Conservation (phyloP, 306 rosid genomes). For the Trifolium repens region DNA sequence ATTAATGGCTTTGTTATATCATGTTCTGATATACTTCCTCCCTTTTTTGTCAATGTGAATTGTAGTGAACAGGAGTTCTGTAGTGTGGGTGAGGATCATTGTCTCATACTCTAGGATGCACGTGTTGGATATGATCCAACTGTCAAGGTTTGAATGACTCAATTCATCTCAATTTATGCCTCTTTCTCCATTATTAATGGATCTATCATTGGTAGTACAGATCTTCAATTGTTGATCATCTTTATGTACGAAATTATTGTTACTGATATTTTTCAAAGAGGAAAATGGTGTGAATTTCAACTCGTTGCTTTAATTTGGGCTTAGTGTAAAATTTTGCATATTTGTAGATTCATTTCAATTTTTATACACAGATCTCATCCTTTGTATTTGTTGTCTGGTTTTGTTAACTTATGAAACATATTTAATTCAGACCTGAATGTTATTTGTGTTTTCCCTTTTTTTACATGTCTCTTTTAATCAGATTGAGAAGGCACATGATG, state of each 20-base stretch:
- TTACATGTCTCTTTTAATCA: conserved; percentile 40
- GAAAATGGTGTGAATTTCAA: not conserved
- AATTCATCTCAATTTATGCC: conserved; percentile 12
- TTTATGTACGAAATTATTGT: not conserved
- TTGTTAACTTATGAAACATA: conserved; percentile 20
- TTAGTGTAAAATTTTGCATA: conserved; percentile 21
- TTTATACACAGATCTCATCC: not conserved
- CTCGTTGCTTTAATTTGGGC: not conserved
- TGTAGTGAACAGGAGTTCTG: conserved; percentile 88
- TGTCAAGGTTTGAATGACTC: conserved; percentile 59
- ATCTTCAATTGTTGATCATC: not conserved
- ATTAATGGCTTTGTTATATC: conserved; percentile 1
- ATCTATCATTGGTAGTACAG: conserved; percentile 13
- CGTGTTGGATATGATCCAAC: conserved; percentile 79
- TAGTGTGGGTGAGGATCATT: conserved; percentile 96
- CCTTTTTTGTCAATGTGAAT: conserved; percentile 23
- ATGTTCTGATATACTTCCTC: conserved; percentile 29
- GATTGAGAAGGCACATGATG: conserved; percentile 92
- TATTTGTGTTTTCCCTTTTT: not conserved
- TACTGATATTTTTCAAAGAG: conserved; percentile 4
- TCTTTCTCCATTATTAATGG: conserved; percentile 15
- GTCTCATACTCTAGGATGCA: conserved; percentile 98
- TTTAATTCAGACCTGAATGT: not conserved
- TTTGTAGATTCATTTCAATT: conserved; percentile 9
- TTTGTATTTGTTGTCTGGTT: not conserved